Evolutionary conservation across 352 stramenopile species (phyloP), one percentile per base, ranked within the genome.

Genomic region (Globisporangium radiosum): DNA sequence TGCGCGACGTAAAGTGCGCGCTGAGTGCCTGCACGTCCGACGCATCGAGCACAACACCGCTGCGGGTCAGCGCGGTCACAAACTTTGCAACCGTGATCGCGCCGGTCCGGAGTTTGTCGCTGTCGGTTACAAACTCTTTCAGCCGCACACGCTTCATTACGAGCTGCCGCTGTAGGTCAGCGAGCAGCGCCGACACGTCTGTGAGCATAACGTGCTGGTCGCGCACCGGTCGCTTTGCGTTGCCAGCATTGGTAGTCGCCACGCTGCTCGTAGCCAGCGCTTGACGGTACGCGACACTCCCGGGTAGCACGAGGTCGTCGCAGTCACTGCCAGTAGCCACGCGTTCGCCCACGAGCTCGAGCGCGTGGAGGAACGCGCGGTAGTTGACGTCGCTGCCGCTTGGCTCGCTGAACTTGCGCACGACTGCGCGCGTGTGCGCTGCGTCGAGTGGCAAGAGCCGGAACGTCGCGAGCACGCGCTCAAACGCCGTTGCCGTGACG

Each of bases 81-180:
- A 94, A 92, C 64, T 94, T 94, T 39, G 85, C 78, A 14, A 92
- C 57, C 5, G 82, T 88, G 70, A 94, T 88, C 60, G 92, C 85
- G 3, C 85, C 85, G 0, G 80, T 85, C 1, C 85, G 82, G 49
- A 94, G 60, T 38, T 91, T 91, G 64, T 92, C 85, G 10, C 81
- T 82, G 57, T 94, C 85, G 1, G 72, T 68, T 25, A 94, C 70
- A 52, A 94, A 94, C 54, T 94, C 82, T 64, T 92, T 94, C 59
- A 94, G 72, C 8, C 85, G 81, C 42, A 94, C 80, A 3, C 85
- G 82, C 45, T 85, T 85, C 9, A 70, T 50, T 44, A 66, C 78
- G 0, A 91, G 51, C 59, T 94, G 85, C 10, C 76, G 78, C 14
- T 74, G 71, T 25, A 94, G 39, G 14, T 92, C 81, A 5, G 70